A percentile compares a stretch with the other conserved stretches of the same genome.
Conservation (phyloP, 106 monocot species). For the Agapanthus africanus region DNA sequence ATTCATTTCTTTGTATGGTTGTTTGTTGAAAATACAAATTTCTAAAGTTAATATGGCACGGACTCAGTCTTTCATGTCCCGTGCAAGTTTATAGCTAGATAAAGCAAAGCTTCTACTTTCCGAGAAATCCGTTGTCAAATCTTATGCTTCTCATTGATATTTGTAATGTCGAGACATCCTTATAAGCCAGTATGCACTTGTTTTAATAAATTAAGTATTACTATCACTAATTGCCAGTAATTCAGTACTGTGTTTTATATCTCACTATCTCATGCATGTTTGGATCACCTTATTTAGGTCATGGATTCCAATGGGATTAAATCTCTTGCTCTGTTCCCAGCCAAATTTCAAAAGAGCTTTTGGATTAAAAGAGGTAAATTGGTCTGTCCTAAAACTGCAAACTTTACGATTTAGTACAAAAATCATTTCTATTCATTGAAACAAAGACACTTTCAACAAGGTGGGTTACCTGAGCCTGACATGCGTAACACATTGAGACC, state of each 20-base stretch:
- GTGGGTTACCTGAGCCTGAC: too few species aligned
- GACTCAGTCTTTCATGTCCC: neutral
- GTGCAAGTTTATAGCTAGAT: neutral
- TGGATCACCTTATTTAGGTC: constrained; percentile 42
- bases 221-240: too few species aligned
- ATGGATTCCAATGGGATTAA: constrained; percentile 70
- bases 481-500: too few species aligned
- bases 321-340: constrained; percentile 84
- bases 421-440: neutral
- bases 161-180: neutral
- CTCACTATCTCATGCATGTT: neutral
- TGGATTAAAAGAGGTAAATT: constrained; percentile 89
- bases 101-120: too few species aligned
- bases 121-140: neutral
- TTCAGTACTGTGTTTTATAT: too few species aligned
- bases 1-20: too few species aligned
- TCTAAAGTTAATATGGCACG: too few species aligned
- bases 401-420: neutral
- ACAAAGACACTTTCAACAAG: too few species aligned
- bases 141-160: neutral
- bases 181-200: too few species aligned
- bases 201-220: too few species aligned
- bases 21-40: too few species aligned
- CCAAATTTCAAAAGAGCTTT: constrained; percentile 85
- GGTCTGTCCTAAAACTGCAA: neutral